Evolutionary conservation across 768 basidiomycete species (phyloP), one percentile per base, ranked within the genome.

Genomic region (Naganishia kalamii): DNA sequence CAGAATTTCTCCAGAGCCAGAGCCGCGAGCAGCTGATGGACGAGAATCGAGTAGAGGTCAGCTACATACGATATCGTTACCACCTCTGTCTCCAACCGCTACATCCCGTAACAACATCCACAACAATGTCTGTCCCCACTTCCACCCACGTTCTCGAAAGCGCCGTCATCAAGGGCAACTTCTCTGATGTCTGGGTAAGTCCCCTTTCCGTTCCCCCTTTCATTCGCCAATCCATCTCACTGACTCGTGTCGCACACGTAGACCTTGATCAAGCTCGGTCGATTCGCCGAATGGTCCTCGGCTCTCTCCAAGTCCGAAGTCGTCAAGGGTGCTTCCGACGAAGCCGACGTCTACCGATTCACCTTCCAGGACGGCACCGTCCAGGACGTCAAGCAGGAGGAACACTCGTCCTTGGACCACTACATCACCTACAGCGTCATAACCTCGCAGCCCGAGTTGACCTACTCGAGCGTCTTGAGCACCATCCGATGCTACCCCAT

Each of bases 301-400:
- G 67, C 62, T 3, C 65, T 75, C 52, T 63, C 68, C 25, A 57
- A 40, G 35, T 66, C 65, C 19, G 60, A 65, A 13, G 40, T 57
- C 13, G 66, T 65, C 50, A 69, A 68, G 67, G 70, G 64, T 17
- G 50, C 62, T 25, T 59, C 50, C 32, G 63, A 65, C 41, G 72
- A 73, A 65, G 64, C 70, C 23, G 70, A 71, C 43, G 52, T 71
- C 44, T 68, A 51, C 68, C 29, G 50, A 35, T 71, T 69, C 66
- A 68, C 57, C 21, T 74, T 71, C 70, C 52, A 70, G 69, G 73
- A 76, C 44, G 71, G 71, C 27, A 74, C 72, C 19, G 59, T 47
- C 27, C 67, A 74, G 44, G 65, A 68, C 19, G 57, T 75, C 72
- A 77, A 75, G 73, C 71, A 71, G 65, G 76, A 77, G 65, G 76